These are phyloP conservation scores for Vigna trinervia DNA, from an alignment of 306 rosid species.

Conservation along the genomic window DNA sequence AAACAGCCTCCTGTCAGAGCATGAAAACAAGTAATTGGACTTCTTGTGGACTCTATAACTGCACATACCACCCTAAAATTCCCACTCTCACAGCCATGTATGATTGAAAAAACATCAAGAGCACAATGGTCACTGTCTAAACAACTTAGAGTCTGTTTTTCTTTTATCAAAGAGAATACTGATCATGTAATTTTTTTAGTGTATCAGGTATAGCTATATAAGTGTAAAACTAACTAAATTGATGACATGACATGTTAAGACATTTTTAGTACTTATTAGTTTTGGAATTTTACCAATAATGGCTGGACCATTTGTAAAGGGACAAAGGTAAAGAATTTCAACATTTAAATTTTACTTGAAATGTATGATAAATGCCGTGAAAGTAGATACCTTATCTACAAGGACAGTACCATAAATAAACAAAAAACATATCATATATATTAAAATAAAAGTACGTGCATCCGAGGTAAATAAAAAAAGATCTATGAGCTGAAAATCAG, in stretches of 20 bases:
- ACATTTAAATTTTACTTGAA: not conserved
- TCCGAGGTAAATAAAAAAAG: not conserved
- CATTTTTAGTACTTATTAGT: not conserved
- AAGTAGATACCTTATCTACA: not conserved
- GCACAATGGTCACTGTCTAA: slow-evolving; percentile 26
- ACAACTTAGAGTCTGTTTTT: too few relatives aligned
- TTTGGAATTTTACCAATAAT: not conserved
- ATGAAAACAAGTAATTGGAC: slow-evolving; percentile 32
- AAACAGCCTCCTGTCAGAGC: slow-evolving; percentile 48
- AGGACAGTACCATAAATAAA: slow-evolving; percentile 1
- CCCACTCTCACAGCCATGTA: slow-evolving; percentile 33
- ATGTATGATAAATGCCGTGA: not conserved
- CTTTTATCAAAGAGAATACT: too few relatives aligned
- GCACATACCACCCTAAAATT: slow-evolving; percentile 30
- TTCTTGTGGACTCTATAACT: slow-evolving; percentile 57
- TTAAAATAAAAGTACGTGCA: not conserved
- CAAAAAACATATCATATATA: not conserved
- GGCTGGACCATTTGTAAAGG: not conserved
- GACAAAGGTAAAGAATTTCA: not conserved
- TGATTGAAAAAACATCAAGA: slow-evolving; percentile 45
- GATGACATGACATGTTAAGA: not conserved
- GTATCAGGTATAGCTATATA: not conserved
- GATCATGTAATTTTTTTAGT: too few relatives aligned
- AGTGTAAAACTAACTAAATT: not conserved
- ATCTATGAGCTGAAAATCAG: not conserved